Base-by-base conservation (phyloP, 75 land plant genomes). In the Pseudotsuga menziesii region DNA sequence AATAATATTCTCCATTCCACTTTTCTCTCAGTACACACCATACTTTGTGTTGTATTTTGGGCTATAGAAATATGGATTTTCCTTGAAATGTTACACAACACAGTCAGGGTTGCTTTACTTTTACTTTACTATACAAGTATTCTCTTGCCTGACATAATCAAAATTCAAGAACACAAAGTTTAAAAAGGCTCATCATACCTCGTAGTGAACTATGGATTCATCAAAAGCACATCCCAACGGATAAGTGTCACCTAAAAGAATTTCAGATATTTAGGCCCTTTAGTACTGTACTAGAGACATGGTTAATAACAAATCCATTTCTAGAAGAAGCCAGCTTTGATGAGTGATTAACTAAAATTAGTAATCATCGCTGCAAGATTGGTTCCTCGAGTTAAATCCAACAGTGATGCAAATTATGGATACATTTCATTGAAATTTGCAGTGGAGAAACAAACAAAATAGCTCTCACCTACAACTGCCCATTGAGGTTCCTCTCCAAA, bases 211-310 rank as follows among this genome's bases (percentile, higher is more conserved):
- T 27, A 87, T 89, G 58, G 92, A 77, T 58, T 84, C 76, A 71
- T 91, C 94, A 80, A 91, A 91, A 25, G 94, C 91, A 84, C 97
- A 94, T 4, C 97, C 97, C 9, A 94, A 80, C 59, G 98, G 98
- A 52, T 78, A 91, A 20, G 91, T 95, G 62, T 95, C 98, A 39
- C 97, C 97, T 94, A 29, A 29, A 29, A 0, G 0, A 29, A 29
- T 29, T 29, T 0, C 32, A n/a, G n/a, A n/a, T 29, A 1, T 29
- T 29, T 1, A n/a, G n/a, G n/a, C n/a, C n/a, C n/a, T n/a, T n/a
- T n/a, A n/a, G n/a, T n/a, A n/a, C n/a, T n/a, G n/a, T n/a, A n/a
- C n/a, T n/a, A n/a, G n/a, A 29, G 32, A 29, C 1, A 29, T 1
- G 32, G 32, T 29, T 29, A 29, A n/a, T n/a, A n/a, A 1, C 32